phyloP scores from a whole-genome alignment of 305 asterid species.

The Salvia sclarea region DNA sequence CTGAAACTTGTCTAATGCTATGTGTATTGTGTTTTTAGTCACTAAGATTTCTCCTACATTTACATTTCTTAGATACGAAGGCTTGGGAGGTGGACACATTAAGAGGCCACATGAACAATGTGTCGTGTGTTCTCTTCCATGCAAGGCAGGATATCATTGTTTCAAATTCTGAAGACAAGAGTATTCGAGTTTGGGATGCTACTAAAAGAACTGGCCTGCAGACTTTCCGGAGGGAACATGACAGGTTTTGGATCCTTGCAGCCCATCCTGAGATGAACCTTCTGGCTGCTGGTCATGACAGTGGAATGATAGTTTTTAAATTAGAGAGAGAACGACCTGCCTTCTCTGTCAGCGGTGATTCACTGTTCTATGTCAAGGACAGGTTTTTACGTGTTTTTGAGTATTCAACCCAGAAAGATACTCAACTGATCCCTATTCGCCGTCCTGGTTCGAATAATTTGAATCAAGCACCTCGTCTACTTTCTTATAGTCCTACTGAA shows the following conservation, averaged over 20 bases:
- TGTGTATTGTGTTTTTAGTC: slow-evolving; percentile 16
- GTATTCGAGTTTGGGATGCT: slow-evolving; percentile 83
- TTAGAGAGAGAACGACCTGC: slow-evolving; percentile 95
- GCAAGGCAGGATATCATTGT: slow-evolving; percentile 78
- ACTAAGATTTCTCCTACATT: not conserved
- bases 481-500: slow-evolving; percentile 85
- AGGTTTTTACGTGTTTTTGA: slow-evolving; percentile 53
- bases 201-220: slow-evolving; percentile 89
- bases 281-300: slow-evolving; percentile 93
- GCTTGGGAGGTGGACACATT: slow-evolving; percentile 97
- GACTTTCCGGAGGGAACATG: slow-evolving; percentile 88
- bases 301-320: slow-evolving; percentile 89
- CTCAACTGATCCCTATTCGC: slow-evolving; percentile 52
- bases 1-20: slow-evolving; percentile 6
- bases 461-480: slow-evolving; percentile 66
- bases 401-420: slow-evolving; percentile 52
- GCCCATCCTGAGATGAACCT: slow-evolving; percentile 96
- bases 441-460: slow-evolving; percentile 51
- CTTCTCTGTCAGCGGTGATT: slow-evolving; percentile 64
- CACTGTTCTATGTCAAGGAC: slow-evolving; percentile 72
- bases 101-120: slow-evolving; percentile 96
- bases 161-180: slow-evolving; percentile 80
- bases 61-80: slow-evolving; percentile 63
- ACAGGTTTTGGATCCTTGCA: slow-evolving; percentile 87
- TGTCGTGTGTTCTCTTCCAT: slow-evolving; percentile 81